Base-by-base conservation (phyloP, 768 basidiomycete genomes). In the Terana coerulea region DNA sequence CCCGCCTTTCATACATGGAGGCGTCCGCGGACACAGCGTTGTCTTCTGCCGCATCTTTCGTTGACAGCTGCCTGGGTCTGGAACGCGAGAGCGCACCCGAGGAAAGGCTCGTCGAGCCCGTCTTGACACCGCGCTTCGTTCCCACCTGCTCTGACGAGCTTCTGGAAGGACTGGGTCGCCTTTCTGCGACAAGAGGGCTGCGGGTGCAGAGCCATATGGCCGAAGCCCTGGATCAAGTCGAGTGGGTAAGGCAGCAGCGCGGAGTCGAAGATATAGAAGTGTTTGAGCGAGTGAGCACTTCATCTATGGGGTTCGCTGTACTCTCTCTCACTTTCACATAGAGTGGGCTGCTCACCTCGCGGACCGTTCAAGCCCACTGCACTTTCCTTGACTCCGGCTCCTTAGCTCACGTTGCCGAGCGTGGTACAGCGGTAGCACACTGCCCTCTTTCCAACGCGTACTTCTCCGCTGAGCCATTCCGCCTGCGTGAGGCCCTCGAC, bases 381-480 rank as follows among this genome's bases (percentile, higher is more conserved):
- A 95, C 93, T 1, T 92, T 86, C 67, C 75, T 93, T 28, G 63
- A 69, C n/a, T 47, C 65, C 0, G 65, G 74, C 0, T 74, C 81
- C 29, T 72, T 92, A 10, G 63, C 69, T 0, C 75, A 72, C 15
- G 69, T 94, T 11, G 69, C 72, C 1, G 54, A 57, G 3, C 65
- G 63, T 24, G 79, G 81, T 14, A 80, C 84, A 1, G 74, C 88
- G 1, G 73, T 95, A 19, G 89, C 92, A 0, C 90, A 92, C 59
- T 95, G 93, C 65, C 93, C 93, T 0, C 73, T 95, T 11, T 93
- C 91, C 0, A 95, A 95, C 62, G 76, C 80, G 2, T 95, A 95
- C 68, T 92, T 95, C 67, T 92, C 89, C 0, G 76, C 81, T 11
- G 71, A 77, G 48, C 80, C 84, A 1, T 85, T 91, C 61, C 77